Evolutionary conservation across 1,284 basidiomycete genomes (phyloP), one percentile per base, ranked within the genome.

Genomic region (Apiotrichum domesticum): DNA sequence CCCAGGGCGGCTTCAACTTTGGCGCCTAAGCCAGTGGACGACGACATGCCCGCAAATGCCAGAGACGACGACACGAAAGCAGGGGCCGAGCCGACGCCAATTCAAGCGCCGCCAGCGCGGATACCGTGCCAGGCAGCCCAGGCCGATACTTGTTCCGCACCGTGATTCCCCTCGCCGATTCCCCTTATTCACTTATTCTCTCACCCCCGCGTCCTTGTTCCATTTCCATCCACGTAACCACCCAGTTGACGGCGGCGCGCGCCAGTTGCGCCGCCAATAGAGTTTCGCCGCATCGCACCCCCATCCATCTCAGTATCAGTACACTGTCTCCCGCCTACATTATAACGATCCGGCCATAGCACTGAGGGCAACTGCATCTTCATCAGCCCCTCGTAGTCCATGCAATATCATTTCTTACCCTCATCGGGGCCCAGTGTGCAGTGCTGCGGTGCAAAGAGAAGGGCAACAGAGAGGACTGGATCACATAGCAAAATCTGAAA

Each of bases 1-100:
- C 94, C 61, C 88, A 92, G 74, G 93, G 93, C 62, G 93, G 94
- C 32, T 97, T 97, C 84, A 90, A 85, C 74, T 97, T 97, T 72
- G 50, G 48, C 45, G 52, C 59, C 21, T 50, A 46, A 51, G n/a
- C 46, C 6, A 21, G 21, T 14, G 34, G 37, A 32, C 32, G 14
- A 46, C 40, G 21, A 21, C 21, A 21, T 21, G 21, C 21, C 21
- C 21, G 21, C 21, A 21, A 21, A 21, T 21, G 21, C 21, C 21
- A 21, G 21, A 21, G 21, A 21, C 21, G 21, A 21, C 21, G 21
- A 21, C 21, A 21, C 21, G 21, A 21, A 21, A 21, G 21, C 21
- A 21, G 21, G 21, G 21, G 21, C 21, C 21, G 21, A 21, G 21
- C 21, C 21, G 21, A 21, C 21, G 21, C 21, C 21, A 21, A 21